Base-by-base conservation (phyloP, 1,284 basidiomycete genomes). In the Grifola frondosa region DNA sequence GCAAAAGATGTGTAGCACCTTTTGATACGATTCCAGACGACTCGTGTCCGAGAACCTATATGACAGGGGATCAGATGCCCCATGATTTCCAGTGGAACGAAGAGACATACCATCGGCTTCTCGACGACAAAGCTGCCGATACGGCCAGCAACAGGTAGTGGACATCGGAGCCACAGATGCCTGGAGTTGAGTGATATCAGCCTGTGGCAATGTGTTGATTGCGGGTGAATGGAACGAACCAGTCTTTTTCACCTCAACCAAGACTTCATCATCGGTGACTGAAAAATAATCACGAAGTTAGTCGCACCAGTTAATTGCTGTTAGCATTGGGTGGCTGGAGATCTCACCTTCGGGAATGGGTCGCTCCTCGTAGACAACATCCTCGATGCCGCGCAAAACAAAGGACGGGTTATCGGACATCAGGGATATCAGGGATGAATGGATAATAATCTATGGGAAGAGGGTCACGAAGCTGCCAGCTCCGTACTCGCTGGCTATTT, bases 241-340 rank as follows among this genome's bases (percentile, higher is more conserved):
- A 17, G 92, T 94, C 69, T 96, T 94, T 68, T 93, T 93, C 37
- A 97, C 85, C 59, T 91, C 80, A 35, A 98, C 81, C 23, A 97
- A 80, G 32, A 95, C 92, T 58, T 97, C 88, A 57, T 88, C 75
- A 40, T 77, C 78, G 17, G 74, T 73, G 49, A 90, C 86, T 87
- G 57, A 23, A 35, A 17, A 42, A 16, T 44, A 29, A 15, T 29
- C n/a, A 45, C 42, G 30, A 42, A 29, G 23, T 34, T 32, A 25
- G 33, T 41, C 19, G 50, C 36, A 30, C n/a, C n/a, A n/a, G n/a
- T n/a, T 33, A 26, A 40, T 21, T 29, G 32, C 20, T 30, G 33
- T 30, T 26, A 47, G 28, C n/a, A 33, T 21, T 17, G 22, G 30
- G 36, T 22, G 22, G 29, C 33, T 29, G 35, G 29, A 20, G 44